Base-by-base conservation (phyloP, 768 basidiomycete species). In the Pulveroboletus ravenelii region DNA sequence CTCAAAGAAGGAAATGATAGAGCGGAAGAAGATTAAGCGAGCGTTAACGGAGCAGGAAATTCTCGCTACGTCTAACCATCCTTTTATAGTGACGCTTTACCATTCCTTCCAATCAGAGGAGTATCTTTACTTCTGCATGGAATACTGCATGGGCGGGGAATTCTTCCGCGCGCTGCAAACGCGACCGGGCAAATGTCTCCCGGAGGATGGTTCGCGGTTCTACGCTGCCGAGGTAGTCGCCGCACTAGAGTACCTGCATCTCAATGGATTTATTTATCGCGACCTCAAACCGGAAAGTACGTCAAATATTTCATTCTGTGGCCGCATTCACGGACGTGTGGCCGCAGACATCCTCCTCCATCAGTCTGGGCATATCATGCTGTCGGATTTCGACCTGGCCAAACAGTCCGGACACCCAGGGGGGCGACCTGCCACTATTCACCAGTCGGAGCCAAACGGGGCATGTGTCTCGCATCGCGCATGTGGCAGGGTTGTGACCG, bases 1-100 rank as follows among this genome's bases (percentile, higher is more conserved):
- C 40, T 96, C 93, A 45, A 98, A 98, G 77, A 91, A 89, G 76
- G 96, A 99, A 77, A 98, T 99, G 95, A 94, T 99, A 69, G 93
- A 95, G 74, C 84, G 96, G 62, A 96, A 95, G 76, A 99, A 99
- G 78, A 95, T 99, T 75, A 99, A 99, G 70, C 84, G 96, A 54
- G 96, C 95, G 9, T 68, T 99, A 63, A 97, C 96, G 5, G 96
- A 99, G 72, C 96, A 97, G 74, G 96, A 98, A 71, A 99, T 99
- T 59, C 80, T 99, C 38, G 95, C 95, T 9, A 95, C 94, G 20
- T 91, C 96, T 30, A 99, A 99, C 64, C 96, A 98, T 67, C 96
- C 96, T 1, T 99, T 99, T 78, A 99, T 99, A 72, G 95, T 99
- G 62, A 98, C 96, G 23, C 82, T 99, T 34, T 89, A 97, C 72